Percentiles rank a stretch among this genome's conserved stretches.
phyloP scores from a whole-genome alignment of 1,284 basidiomycete genomes.

The Ustilago nuda region DNA sequence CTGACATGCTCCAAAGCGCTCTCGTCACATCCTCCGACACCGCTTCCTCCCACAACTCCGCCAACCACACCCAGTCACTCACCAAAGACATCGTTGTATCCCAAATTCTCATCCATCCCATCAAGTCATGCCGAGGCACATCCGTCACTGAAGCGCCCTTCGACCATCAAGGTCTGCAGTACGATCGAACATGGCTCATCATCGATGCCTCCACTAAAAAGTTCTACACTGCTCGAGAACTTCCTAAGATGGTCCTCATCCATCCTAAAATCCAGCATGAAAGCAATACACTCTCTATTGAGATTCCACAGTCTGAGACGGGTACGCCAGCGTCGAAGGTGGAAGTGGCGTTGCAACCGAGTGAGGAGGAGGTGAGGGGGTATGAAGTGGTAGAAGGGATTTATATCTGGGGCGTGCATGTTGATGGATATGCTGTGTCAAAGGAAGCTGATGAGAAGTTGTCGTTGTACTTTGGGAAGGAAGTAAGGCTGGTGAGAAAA shows the following conservation, averaged over 20 bases:
- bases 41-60: constrained; percentile 15
- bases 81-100: constrained; percentile 43
- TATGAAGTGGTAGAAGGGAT: constrained; percentile 57
- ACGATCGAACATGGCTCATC: constrained; percentile 65
- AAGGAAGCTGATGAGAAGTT: constrained; percentile 57
- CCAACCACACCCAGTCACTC: constrained; percentile 40
- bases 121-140: constrained; percentile 63
- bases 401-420: constrained; percentile 55
- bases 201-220: constrained; percentile 52
- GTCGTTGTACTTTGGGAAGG: constrained; percentile 58
- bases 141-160: constrained; percentile 50
- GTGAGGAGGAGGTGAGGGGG: constrained; percentile 23
- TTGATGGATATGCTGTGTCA: constrained; percentile 60
- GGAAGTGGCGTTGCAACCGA: constrained; percentile 48
- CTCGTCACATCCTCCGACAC: constrained; percentile 34
- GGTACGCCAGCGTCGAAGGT: constrained; percentile 36
- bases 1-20: constrained; percentile 46
- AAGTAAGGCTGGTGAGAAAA: constrained; percentile 57
- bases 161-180: constrained; percentile 54
- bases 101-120: constrained; percentile 59
- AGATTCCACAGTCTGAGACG: constrained; percentile 52
- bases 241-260: constrained; percentile 64
- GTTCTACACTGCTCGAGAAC: constrained; percentile 62
- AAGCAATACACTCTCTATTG: constrained; percentile 44
- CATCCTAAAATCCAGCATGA: constrained; percentile 47